These are phyloP conservation scores for Talaromyces sp. DNA, from an alignment of 2,329 filamentous ascomycete species.

Conservation along the genomic window DNA sequence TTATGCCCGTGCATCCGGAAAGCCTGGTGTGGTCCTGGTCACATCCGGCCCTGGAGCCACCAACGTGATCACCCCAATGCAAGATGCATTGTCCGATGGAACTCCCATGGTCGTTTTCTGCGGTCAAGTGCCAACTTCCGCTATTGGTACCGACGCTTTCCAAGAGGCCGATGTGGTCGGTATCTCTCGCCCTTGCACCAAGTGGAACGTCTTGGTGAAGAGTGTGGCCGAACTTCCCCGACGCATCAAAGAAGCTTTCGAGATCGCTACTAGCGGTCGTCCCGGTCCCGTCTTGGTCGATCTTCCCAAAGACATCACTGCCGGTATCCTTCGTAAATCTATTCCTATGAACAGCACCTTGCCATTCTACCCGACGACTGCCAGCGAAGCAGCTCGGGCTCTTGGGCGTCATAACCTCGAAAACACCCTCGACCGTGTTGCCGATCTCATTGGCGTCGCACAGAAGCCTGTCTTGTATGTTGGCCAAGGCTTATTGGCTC, in stretches of 20 bases:
- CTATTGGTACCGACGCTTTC: constrained; percentile 94
- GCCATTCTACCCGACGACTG: constrained; percentile 79
- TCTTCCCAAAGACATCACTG: constrained; percentile 93
- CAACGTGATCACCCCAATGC: constrained; percentile 94
- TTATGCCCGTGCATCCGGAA: constrained; percentile 88
- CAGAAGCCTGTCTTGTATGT: constrained; percentile 96
- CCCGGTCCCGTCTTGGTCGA: constrained; percentile 95
- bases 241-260: constrained; percentile 95
- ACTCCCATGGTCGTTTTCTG: constrained; percentile 95
- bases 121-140: constrained; percentile 84
- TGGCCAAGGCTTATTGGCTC: constrained; percentile 81
- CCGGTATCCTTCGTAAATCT: constrained; percentile 73
- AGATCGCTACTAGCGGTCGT: constrained; percentile 91
- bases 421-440: constrained; percentile 70
- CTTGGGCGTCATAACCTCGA: constrained; percentile 69
- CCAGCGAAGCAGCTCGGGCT: constrained; percentile 75
- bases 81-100: constrained; percentile 91
- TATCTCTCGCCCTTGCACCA: constrained; percentile 91
- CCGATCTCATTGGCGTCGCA: constrained; percentile 76
- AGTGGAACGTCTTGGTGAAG: constrained; percentile 99
- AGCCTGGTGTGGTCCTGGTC: constrained; percentile 92
- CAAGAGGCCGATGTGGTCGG: constrained; percentile 94
- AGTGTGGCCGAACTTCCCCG: constrained; percentile 87
- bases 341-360: constrained; percentile 75
- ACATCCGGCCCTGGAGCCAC: constrained; percentile 96